phyloP scores from a whole-genome alignment of 2,329 filamentous ascomycete genomes.

The Sporothrix variecibatus region DNA sequence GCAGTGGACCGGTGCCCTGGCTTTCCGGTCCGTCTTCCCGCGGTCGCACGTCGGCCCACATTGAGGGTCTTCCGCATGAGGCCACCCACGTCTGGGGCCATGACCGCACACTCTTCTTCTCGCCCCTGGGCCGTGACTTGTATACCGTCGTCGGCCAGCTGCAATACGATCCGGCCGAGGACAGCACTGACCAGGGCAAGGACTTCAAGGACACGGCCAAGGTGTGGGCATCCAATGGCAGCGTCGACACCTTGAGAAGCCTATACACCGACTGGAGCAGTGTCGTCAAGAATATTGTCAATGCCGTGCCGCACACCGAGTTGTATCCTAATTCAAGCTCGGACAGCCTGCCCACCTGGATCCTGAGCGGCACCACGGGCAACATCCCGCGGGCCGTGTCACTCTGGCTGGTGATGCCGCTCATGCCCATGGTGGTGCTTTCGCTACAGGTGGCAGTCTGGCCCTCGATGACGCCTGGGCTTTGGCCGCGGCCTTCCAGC shows the following conservation, averaged over 20 bases:
- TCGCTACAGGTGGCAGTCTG: constrained; percentile 44
- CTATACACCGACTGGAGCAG: constrained; percentile 48
- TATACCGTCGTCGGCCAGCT: constrained; percentile 48
- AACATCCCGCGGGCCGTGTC: constrained; percentile 34
- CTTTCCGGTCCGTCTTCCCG: constrained; percentile 49
- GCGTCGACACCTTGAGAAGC: constrained; percentile 41
- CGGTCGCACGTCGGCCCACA: constrained; percentile 42
- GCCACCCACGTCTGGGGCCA: constrained; percentile 49
- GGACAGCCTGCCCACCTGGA: constrained; percentile 45
- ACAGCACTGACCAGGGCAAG: constrained; percentile 15
- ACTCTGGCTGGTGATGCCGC: constrained; percentile 45
- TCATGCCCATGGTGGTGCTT: constrained; percentile 43
- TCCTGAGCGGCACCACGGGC: constrained; percentile 36
- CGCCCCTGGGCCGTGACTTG: constrained; percentile 43
- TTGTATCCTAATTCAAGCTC: constrained; percentile 49
- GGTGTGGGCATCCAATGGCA: constrained; percentile 44
- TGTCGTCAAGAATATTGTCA: constrained; percentile 43
- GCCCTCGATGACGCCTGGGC: constrained; percentile 48
- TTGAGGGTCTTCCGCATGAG: constrained; percentile 44
- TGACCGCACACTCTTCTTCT: constrained; percentile 47
- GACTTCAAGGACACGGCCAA: constrained; percentile 35
- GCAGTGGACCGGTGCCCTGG: constrained; percentile 47
- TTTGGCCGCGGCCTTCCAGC: constrained; percentile 42
- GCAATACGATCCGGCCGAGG: constrained; percentile 40
- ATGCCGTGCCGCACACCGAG: constrained; percentile 44